Evolutionary conservation across 768 basidiomycete genomes (phyloP).

Genomic region (Asterophora parasitica): DNA sequence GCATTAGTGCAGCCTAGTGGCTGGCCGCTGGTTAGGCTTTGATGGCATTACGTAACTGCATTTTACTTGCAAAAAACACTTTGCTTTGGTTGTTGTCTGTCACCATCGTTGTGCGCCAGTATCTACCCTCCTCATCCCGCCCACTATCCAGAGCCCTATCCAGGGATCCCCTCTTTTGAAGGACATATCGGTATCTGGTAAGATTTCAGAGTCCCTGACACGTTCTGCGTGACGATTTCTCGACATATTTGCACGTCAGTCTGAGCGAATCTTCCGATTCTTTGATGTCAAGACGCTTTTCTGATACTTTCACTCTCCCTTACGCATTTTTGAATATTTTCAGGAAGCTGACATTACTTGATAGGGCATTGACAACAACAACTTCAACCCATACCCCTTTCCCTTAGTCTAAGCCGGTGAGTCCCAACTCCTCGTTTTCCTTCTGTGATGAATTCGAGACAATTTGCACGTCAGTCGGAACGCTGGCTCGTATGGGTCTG

Average conservation of each 20-base stretch:
- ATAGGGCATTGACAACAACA: neutral
- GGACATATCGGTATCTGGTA: neutral
- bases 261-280: constrained; percentile 23
- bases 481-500: constrained; percentile 21
- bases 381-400: neutral
- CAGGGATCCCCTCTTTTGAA: no score
- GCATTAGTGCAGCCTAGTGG: no score
- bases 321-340: neutral
- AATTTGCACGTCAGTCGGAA: constrained; percentile 66
- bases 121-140: neutral
- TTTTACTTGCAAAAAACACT: neutral
- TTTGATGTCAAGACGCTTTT: constrained; percentile 18
- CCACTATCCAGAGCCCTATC: no score
- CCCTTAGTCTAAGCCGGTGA: neutral
- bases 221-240: constrained; percentile 10
- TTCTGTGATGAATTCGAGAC: constrained; percentile 39
- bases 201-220: neutral
- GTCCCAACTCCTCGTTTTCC: neutral
- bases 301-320: constrained; percentile 12
- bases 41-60: neutral
- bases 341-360: neutral
- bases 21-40: no score
- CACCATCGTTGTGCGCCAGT: neutral
- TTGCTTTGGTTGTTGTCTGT: neutral
- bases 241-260: constrained; percentile 42